phyloP scores from a whole-genome alignment of 345 rosid genomes.

The Linum usitatissimum region DNA sequence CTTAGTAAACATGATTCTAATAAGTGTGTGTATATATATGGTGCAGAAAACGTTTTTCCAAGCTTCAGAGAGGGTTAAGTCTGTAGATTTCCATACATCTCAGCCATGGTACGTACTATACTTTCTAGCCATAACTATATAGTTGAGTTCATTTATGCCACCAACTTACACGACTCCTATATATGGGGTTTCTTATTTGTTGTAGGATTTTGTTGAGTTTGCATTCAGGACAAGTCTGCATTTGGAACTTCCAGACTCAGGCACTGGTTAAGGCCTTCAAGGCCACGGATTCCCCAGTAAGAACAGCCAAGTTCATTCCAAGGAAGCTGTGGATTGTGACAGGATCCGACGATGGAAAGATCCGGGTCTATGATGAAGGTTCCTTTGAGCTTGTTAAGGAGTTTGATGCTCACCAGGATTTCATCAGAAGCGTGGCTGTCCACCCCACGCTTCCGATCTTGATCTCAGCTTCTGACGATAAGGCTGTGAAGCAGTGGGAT shows the following conservation, averaged over 20 bases:
- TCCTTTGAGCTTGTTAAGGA: conserved; percentile 26
- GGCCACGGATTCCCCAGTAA: conserved; percentile 23
- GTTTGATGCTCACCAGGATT: conserved; percentile 29
- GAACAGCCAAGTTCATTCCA: conserved; percentile 31
- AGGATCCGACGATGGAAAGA: conserved; percentile 26
- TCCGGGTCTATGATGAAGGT: conserved; percentile 22
- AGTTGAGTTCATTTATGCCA: too few species aligned
- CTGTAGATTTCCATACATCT: background rate
- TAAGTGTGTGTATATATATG: background rate
- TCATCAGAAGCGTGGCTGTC: conserved; percentile 20
- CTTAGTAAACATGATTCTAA: background rate
- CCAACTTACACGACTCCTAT: too few species aligned
- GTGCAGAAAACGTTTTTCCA: background rate
- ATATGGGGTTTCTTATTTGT: too few species aligned
- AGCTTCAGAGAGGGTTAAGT: background rate
- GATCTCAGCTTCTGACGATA: conserved; percentile 30
- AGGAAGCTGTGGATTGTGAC: conserved; percentile 27
- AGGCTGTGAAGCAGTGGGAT: conserved; percentile 30
- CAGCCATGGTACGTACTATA: background rate
- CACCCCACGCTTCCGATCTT: conserved; percentile 23
- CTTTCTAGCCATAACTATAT: too few species aligned
- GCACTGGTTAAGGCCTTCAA: conserved; percentile 17
- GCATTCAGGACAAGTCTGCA: background rate
- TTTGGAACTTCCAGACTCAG: conserved; percentile 6
- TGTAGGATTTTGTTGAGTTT: background rate